Evolutionary conservation across 306 rosid species (phyloP), one percentile per base, ranked within the genome.

Genomic region (Heteromeles arbutifolia): DNA sequence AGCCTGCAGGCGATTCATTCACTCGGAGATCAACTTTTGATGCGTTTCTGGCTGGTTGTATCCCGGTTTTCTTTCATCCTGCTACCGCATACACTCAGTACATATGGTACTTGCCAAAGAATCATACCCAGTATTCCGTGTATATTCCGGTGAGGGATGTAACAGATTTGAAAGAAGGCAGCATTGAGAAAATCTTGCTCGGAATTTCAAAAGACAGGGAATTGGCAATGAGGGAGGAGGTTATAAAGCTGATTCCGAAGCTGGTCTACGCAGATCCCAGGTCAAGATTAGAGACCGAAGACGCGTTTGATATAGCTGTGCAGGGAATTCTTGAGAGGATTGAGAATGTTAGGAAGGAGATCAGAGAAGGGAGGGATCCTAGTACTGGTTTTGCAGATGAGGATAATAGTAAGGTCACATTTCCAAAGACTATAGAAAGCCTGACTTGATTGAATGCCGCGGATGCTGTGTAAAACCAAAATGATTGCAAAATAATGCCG

Each of bases 11-110:
- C 62, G 98, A 94, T 57, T 92, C 98, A 3, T 90, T 88, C 84
- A 92, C 98, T 4, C 84, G 98, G 82, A 85, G 94, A 70, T 94
- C 98, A 19, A 84, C 84, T 50, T 92, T 94, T 54, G 97, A 94
- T 73, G 84, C 98, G 5, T 81, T 94, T 78, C 71, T 91, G 68
- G 96, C 93, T 0, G 97, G 98, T 39, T 94, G 97, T n/a, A 78
- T 94, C 74, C 96, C 95, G 0, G 98, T 94, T 67, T 94, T 94
- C 80, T 94, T 94, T 65, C 89, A 92, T 75, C 98, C 97, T 1
- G 98, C 97, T 2, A 84, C 92, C 0, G 98, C 97, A 41, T 94
- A 91, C 82, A 83, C 98, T 0, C 97, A 94, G 63, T 94, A 94
- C 58, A 0, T 43, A 8, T 94, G 98, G 98, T 80, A 84, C 80